Percentiles rank a stretch among this genome's conserved stretches.
Conservation (phyloP, 306 rosid species). For the Lathyrus tuberosus region DNA sequence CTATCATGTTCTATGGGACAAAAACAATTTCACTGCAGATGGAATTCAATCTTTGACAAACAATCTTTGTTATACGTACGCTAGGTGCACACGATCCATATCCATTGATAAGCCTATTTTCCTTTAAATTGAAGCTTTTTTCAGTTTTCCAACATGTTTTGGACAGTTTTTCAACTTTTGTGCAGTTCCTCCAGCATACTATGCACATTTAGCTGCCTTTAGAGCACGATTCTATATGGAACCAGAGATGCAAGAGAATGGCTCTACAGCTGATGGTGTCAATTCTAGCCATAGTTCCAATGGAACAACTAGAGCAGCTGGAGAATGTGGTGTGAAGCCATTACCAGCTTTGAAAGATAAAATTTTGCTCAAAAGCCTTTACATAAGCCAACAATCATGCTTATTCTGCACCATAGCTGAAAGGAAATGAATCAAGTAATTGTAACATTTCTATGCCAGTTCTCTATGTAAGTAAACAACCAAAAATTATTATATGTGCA, state of each 20-base stretch:
- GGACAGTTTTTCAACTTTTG: background rate
- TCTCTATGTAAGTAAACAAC: constrained; percentile 11
- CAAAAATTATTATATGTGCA: no score
- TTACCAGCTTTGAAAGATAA: constrained; percentile 87
- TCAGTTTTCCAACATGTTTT: constrained; percentile 4
- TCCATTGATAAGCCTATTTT: constrained; percentile 70
- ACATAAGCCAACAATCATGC: background rate
- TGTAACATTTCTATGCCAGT: background rate
- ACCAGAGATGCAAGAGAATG: constrained; percentile 79
- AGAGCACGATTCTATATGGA: constrained; percentile 93
- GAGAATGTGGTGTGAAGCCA: constrained; percentile 66
- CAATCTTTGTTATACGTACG: constrained; percentile 94
- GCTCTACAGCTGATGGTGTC: constrained; percentile 48
- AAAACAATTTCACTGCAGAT: constrained; percentile 89
- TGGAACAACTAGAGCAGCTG: no score
- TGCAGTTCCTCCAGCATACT: constrained; percentile 93
- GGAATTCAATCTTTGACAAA: constrained; percentile 81
- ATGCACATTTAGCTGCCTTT: constrained; percentile 95
- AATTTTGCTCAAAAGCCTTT: constrained; percentile 35
- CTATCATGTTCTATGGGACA: constrained; percentile 95
- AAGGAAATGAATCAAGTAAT: background rate
- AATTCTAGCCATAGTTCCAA: background rate
- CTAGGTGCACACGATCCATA: constrained; percentile 93
- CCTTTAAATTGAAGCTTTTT: constrained; percentile 9
- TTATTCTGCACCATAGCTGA: background rate